These are phyloP conservation scores for Plantago major DNA, from an alignment of 257 asterid genomes.

Conservation along the genomic window DNA sequence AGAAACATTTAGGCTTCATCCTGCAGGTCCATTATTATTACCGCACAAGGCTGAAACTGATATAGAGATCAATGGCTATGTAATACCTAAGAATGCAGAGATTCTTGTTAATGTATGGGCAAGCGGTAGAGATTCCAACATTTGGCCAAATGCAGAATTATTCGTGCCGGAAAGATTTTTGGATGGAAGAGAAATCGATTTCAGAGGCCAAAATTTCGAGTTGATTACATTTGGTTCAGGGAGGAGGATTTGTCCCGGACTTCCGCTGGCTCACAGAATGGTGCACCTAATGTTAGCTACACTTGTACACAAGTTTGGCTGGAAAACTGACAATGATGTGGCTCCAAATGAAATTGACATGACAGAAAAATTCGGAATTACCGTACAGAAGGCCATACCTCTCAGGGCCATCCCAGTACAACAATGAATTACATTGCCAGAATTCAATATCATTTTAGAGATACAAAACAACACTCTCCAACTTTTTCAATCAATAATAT, in stretches of 20 bases:
- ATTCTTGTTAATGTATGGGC: constrained; percentile 40
- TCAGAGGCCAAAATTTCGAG: constrained; percentile 31
- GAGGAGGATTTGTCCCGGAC: constrained; percentile 36
- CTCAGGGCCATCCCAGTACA: constrained; percentile 22
- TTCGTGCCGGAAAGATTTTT: constrained; percentile 40
- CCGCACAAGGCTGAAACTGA: constrained; percentile 26
- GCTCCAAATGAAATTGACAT: constrained; percentile 21
- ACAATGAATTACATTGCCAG: no score
- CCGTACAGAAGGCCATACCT: constrained; percentile 27
- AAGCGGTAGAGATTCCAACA: constrained; percentile 25
- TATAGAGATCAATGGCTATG: constrained; percentile 23
- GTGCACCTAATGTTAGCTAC: no score
- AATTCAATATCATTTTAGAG: neutral
- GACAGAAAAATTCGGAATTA: constrained; percentile 31
- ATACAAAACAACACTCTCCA: no score
- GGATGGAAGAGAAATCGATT: constrained; percentile 14
- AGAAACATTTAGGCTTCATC: constrained; percentile 40
- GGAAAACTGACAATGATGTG: constrained; percentile 26
- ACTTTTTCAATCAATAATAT: no score
- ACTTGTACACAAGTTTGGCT: constrained; percentile 26
- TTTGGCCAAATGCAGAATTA: constrained; percentile 24
- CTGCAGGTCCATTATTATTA: constrained; percentile 21
- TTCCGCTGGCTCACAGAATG: constrained; percentile 36
- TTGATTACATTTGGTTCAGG: constrained; percentile 38
- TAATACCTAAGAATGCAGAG: constrained; percentile 24